Base-by-base conservation (phyloP, 2,329 filamentous ascomycete species). In the Verticillium nonalfalfae region DNA sequence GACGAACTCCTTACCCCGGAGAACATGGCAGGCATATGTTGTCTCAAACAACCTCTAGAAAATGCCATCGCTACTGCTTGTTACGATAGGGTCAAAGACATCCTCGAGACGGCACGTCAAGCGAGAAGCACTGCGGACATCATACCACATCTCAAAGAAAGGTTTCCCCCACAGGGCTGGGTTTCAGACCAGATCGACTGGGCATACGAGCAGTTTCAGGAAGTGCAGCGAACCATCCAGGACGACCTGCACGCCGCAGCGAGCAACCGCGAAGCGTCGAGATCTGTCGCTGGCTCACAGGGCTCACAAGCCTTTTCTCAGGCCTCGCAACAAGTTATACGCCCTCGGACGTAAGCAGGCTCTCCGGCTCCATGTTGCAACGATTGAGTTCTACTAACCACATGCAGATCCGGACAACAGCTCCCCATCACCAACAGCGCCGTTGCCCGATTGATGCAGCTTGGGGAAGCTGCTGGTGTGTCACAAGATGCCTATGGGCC, bases 1-100 rank as follows among this genome's bases (percentile, higher is more conserved):
- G 33, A 71, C 70, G 18, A 62, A 64, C 3, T 66, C 71, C 7
- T 76, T 78, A 10, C 31, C 36, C 21, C n/a, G 31, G 38, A 45
- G 9, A 45, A 58, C 1, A 50, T 58, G 57, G 14, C 38, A 5
- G 57, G 15, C 3, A 58, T 58, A 3, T 60, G 64, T 5, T 59
- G 62, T 18, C 15, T 61, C 14, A 58, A 62, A 4, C 13, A 58
- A 9, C 57, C 38, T 11, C 36, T 50, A 2, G 13, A 39, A 7
- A 13, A 45, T 7, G 14, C 2, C 21, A 50, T 58, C 26, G 35
- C 58, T 7, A 33, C 57, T n/a, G 6, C 34, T 13, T 60, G 60
- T 18, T 39, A 39, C 2, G 45, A 60, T 18, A 56, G 61, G 15
- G 58, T 59, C 2, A 36, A 13, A 4, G 14, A 13, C 3, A 60